phyloP scores from a whole-genome alignment of 2,329 filamentous ascomycete genomes.

The Nemania bipapillata region DNA sequence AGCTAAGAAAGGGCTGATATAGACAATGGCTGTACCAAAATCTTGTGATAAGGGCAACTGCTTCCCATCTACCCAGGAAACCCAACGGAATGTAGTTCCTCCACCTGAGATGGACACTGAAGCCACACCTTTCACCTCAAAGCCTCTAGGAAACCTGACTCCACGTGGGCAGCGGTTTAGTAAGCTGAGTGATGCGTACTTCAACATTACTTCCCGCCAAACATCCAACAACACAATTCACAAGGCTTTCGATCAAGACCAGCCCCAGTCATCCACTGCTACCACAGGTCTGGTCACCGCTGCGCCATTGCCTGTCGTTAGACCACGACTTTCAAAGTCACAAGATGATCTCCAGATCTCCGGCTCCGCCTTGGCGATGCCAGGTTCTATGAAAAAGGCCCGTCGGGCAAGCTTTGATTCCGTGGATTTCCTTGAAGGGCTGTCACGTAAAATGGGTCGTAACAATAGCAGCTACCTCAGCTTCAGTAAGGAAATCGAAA shows the following conservation, averaged over 20 bases:
- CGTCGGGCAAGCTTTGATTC: constrained; percentile 19
- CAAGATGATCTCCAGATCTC: constrained; percentile 36
- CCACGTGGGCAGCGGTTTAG: constrained; percentile 53
- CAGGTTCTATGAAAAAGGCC: constrained; percentile 27
- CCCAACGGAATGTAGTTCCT: not conserved
- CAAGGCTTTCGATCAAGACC: constrained; percentile 21
- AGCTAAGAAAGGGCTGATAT: not conserved
- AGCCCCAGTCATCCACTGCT: constrained; percentile 17
- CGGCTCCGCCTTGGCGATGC: constrained; percentile 15
- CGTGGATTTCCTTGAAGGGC: not conserved
- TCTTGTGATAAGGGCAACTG: constrained; percentile 19
- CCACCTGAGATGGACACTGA: not conserved
- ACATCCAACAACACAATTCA: constrained; percentile 34
- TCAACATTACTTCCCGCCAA: constrained; percentile 52
- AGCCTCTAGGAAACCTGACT: constrained; percentile 40
- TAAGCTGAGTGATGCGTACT: constrained; percentile 54
- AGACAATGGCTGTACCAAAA: constrained; percentile 36
- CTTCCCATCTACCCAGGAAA: constrained; percentile 22
- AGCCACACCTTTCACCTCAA: not conserved
- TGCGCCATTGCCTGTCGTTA: constrained; percentile 9
- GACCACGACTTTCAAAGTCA: constrained; percentile 12
- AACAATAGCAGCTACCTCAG: not conserved
- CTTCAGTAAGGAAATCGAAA: constrained; percentile 18
- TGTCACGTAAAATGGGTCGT: constrained; percentile 10
- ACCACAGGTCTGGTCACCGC: constrained; percentile 7